Conservation (phyloP, 108 stramenopile species). For the Cyclotella baltica region DNA sequence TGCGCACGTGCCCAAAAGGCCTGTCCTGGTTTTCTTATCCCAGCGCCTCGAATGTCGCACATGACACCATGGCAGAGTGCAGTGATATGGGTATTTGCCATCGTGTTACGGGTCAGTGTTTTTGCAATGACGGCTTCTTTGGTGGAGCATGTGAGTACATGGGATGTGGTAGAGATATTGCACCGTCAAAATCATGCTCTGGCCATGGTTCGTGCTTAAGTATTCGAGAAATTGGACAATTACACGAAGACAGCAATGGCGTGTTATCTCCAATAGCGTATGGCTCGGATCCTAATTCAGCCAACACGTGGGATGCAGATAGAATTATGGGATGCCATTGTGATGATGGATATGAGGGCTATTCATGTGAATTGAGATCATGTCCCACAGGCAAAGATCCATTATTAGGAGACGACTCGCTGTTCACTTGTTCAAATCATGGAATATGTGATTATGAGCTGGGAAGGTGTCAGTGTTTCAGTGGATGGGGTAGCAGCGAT, state of each 20-base stretch:
- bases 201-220: conserved; percentile 77
- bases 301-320: conserved; percentile 80
- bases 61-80: conserved; percentile 62
- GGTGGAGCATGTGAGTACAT: conserved; percentile 83
- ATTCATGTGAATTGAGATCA: conserved; percentile 59
- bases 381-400: conserved; percentile 80
- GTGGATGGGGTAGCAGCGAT: conserved; percentile 54
- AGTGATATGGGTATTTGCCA: conserved; percentile 75
- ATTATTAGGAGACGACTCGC: conserved; percentile 37
- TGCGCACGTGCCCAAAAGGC: conserved; percentile 42
- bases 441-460: conserved; percentile 57
- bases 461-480: conserved; percentile 60
- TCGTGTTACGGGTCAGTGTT: conserved; percentile 62
- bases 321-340: conserved; percentile 58
- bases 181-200: conserved; percentile 48
- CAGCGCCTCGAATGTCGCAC: conserved; percentile 59
- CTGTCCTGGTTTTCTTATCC: conserved; percentile 64
- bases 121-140: conserved; percentile 74
- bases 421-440: conserved; percentile 56
- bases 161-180: conserved; percentile 49
- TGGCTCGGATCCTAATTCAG: conserved; percentile 59
- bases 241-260: conserved; percentile 41
- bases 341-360: conserved; percentile 78
- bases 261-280: conserved; percentile 47
- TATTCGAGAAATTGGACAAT: conserved; percentile 69